Evolutionary conservation across 495 filamentous ascomycete genomes (phyloP).

Genomic region (Thermothielavioides terrestris): DNA sequence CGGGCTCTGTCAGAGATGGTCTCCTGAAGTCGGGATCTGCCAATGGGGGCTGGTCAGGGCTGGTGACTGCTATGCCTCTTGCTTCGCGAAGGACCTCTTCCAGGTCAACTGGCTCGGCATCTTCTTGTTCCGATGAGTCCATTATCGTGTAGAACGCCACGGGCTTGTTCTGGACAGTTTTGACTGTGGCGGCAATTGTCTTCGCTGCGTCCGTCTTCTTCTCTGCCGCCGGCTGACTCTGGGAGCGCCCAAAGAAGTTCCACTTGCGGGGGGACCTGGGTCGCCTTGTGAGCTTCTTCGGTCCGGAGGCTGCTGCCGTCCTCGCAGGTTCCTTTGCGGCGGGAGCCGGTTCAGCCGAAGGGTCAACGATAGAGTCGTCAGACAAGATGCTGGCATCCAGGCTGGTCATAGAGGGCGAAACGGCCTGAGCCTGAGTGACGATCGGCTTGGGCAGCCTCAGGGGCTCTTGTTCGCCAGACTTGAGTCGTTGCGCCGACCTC

Average conservation of each 20-base stretch:
- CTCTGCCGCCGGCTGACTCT: constrained; percentile 41
- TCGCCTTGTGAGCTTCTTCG: constrained; percentile 50
- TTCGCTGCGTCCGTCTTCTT: constrained; percentile 31
- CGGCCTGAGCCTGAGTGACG: constrained; percentile 26
- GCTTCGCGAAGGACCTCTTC: constrained; percentile 58
- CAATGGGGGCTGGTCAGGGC: neutral
- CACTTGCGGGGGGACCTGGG: constrained; percentile 58
- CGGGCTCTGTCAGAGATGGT: constrained; percentile 2
- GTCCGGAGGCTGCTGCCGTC: constrained; percentile 8
- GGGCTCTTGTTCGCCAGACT: constrained; percentile 28
- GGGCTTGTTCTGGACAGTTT: constrained; percentile 34
- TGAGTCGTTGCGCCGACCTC: constrained; percentile 43
- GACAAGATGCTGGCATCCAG: constrained; percentile 44
- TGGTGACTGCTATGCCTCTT: constrained; percentile 26
- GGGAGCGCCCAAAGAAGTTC: constrained; percentile 74
- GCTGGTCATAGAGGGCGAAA: constrained; percentile 41
- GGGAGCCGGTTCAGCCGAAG: constrained; percentile 16
- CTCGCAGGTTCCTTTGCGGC: constrained; percentile 11
- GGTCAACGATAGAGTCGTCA: constrained; percentile 38
- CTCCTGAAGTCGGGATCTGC: neutral
- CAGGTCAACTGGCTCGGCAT: constrained; percentile 48
- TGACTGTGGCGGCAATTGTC: constrained; percentile 36
- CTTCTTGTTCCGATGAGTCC: constrained; percentile 62
- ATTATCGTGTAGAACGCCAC: constrained; percentile 76
- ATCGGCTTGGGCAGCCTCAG: constrained; percentile 38